Percentiles rank a stretch among this genome's conserved stretches.
phyloP scores from a whole-genome alignment of 73 alveolate species.

The Halteria grandinella region DNA sequence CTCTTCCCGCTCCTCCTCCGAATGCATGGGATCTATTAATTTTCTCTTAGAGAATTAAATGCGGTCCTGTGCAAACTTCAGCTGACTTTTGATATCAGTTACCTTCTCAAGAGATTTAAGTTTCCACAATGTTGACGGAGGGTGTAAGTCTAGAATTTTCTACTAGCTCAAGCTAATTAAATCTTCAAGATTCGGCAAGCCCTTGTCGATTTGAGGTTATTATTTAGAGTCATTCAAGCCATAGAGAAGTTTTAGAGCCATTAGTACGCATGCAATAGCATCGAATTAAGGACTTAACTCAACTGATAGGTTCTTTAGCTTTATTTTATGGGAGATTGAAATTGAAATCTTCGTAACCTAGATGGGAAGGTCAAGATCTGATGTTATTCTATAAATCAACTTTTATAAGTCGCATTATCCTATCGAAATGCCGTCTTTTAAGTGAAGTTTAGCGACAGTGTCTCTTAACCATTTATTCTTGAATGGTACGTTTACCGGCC shows the following conservation, averaged over 20 bases:
- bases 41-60: no score
- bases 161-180: background rate
- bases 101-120: background rate
- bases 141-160: background rate
- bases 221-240: constrained; percentile 1
- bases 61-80: background rate
- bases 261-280: background rate
- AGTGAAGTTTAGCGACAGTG: background rate
- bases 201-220: background rate
- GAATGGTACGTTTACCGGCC: constrained; percentile 37
- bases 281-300: background rate
- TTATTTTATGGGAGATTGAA: background rate
- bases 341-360: background rate
- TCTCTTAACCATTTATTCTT: constrained; percentile 41
- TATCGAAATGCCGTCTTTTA: background rate
- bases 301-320: background rate
- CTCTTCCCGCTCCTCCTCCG: no score
- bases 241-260: constrained; percentile 1
- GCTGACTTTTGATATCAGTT: background rate
- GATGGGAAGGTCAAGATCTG: background rate
- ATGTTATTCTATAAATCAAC: background rate
- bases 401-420: background rate
- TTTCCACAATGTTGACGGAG: background rate
- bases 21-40: no score
- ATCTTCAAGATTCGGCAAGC: background rate